Percentiles rank a stretch among this genome's conserved stretches.
Conservation (phyloP, 2,329 filamentous ascomycete species). For the Arthroderma sp. region DNA sequence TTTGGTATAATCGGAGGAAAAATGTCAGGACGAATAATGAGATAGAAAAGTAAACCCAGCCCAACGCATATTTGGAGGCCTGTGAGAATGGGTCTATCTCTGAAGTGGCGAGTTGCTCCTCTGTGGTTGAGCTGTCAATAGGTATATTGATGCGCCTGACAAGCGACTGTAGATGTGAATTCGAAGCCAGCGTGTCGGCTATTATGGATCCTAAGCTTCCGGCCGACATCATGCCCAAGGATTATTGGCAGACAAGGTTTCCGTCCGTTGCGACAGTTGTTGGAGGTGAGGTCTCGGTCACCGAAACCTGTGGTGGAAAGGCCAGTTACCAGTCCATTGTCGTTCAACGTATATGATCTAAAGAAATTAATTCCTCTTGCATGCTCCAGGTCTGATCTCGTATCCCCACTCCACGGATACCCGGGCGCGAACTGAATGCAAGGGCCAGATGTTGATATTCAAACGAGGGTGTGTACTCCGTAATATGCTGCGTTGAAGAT, state of each 20-base stretch:
- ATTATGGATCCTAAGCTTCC: neutral
- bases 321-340: neutral
- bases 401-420: too few species aligned
- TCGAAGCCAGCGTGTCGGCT: neutral
- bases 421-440: too few species aligned
- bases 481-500: neutral
- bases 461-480: neutral
- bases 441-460: too few species aligned
- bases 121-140: conserved; percentile 43
- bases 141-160: conserved; percentile 45
- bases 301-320: neutral
- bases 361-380: neutral
- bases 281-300: neutral
- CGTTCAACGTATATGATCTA: neutral
- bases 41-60: conserved; percentile 79
- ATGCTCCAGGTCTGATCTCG: neutral
- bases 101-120: conserved; percentile 44
- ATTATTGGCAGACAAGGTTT: neutral
- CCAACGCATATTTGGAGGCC: conserved; percentile 73
- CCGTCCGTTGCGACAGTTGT: neutral
- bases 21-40: conserved; percentile 57
- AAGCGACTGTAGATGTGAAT: conserved; percentile 19
- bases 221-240: neutral
- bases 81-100: conserved; percentile 63
- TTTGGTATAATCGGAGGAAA: conserved; percentile 66